Evolutionary conservation across 192 early-diverging fungal species (phyloP).

Genomic region (Phycomyces blakesleeanus): DNA sequence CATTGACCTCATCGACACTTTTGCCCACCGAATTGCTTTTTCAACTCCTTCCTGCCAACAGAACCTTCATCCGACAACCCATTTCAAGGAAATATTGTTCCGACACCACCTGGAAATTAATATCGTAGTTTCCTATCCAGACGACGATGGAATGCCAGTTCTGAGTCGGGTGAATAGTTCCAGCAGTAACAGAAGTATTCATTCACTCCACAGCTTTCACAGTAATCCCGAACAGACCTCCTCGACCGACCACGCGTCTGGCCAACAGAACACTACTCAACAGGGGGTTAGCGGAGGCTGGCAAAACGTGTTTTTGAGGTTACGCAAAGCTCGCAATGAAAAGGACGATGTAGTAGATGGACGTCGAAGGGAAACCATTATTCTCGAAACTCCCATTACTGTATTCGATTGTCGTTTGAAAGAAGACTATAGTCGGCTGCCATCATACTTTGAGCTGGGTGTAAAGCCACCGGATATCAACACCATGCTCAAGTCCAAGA

Average conservation of each 20-base stretch:
- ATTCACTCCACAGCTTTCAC: conserved; percentile 1
- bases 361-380: conserved; percentile 10
- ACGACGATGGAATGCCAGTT: conserved; percentile 1
- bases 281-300: neutral
- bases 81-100: conserved; percentile 25
- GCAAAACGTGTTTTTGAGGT: conserved; percentile 13
- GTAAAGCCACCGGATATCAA: neutral
- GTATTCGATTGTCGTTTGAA: conserved; percentile 32
- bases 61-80: conserved; percentile 27
- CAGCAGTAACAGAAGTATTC: neutral
- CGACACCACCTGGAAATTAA: conserved; percentile 24
- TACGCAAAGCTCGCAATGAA: conserved; percentile 12
- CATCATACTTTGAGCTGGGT: conserved; percentile 27
- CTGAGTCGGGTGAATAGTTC: neutral
- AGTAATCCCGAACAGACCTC: neutral
- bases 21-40: conserved; percentile 23
- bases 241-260: neutral
- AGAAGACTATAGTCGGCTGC: conserved; percentile 27
- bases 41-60: conserved; percentile 26
- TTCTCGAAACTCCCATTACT: conserved; percentile 9
- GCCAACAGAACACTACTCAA: too few relatives aligned
- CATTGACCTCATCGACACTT: conserved; percentile 13
- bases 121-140: conserved; percentile 19
- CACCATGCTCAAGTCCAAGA: neutral
- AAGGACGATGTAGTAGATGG: neutral